These are phyloP conservation scores for Alternaria sp. DNA, from an alignment of 2,329 filamentous ascomycete species.

Conservation along the genomic window DNA sequence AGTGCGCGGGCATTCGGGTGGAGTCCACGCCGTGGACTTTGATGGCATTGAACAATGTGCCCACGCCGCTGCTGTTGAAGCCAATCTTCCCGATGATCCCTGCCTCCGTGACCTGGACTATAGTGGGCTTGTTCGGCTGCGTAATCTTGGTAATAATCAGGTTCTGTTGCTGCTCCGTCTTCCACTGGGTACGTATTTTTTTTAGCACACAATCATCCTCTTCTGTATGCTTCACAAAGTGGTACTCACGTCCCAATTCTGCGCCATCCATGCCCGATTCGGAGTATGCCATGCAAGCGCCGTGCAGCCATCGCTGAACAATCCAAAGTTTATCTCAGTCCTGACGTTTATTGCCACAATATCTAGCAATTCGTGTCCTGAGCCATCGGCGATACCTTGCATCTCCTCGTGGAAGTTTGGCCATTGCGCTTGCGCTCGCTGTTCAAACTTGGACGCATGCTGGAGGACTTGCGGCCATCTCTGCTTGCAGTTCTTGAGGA, in stretches of 20 bases:
- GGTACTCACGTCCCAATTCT: constrained; percentile 65
- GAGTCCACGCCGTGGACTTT: constrained; percentile 63
- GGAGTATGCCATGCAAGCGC: constrained; percentile 58
- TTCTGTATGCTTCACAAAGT: not conserved
- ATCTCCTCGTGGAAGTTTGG: constrained; percentile 58
- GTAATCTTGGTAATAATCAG: constrained; percentile 60
- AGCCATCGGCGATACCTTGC: constrained; percentile 63
- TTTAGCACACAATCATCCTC: constrained; percentile 2
- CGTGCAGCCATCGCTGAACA: constrained; percentile 67
- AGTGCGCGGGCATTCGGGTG: constrained; percentile 65
- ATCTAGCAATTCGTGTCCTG: constrained; percentile 57
- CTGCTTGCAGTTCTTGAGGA: constrained; percentile 58
- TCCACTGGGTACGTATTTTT: constrained; percentile 55
- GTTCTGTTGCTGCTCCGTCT: constrained; percentile 59
- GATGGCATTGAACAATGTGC: constrained; percentile 69
- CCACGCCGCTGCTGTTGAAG: constrained; percentile 66
- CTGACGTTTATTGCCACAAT: constrained; percentile 67
- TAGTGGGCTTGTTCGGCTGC: constrained; percentile 56
- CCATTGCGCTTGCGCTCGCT: constrained; percentile 55
- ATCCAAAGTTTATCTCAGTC: constrained; percentile 66
- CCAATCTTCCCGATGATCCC: constrained; percentile 73
- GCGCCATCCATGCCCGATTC: constrained; percentile 57
- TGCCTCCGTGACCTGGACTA: constrained; percentile 67
- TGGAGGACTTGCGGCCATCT: constrained; percentile 58
- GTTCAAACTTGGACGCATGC: constrained; percentile 59